phyloP scores from a whole-genome alignment of 495 filamentous ascomycete genomes.

The Astrocystis sublimbata region DNA sequence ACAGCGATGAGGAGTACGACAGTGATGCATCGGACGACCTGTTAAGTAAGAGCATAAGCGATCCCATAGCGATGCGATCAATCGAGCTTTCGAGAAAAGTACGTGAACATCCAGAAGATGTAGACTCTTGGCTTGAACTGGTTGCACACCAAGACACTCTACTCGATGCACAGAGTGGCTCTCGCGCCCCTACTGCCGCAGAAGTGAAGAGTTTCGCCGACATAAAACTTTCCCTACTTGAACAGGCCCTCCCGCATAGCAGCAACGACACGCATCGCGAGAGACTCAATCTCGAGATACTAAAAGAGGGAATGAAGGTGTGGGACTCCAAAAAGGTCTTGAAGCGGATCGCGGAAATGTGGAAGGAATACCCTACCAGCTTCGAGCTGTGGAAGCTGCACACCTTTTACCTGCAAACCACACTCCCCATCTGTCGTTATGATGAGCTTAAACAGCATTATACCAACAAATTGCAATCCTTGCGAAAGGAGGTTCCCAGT shows the following conservation, averaged over 20 bases:
- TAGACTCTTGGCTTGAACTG: conserved; percentile 72
- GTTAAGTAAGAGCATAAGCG: conserved; percentile 24
- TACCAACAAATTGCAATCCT: conserved; percentile 51
- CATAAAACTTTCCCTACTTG: conserved; percentile 78
- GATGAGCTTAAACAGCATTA: conserved; percentile 62
- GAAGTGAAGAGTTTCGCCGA: conserved; percentile 70
- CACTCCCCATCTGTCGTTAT: conserved; percentile 67
- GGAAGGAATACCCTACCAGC: conserved; percentile 58
- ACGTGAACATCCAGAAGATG: conserved; percentile 63
- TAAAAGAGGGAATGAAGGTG: conserved; percentile 68
- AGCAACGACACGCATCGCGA: conserved; percentile 46
- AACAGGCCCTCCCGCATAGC: conserved; percentile 68
- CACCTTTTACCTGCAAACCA: conserved; percentile 72
- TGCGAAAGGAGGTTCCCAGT: conserved; percentile 41
- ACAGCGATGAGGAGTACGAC: conserved; percentile 56
- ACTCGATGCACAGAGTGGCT: conserved; percentile 45
- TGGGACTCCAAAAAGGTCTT: conserved; percentile 68
- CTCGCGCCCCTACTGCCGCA: conserved; percentile 52
- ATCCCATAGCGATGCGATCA: conserved; percentile 50
- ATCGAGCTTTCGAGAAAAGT: conserved; percentile 60
- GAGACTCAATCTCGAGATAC: conserved; percentile 61
- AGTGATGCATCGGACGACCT: conserved; percentile 47
- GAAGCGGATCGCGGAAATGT: conserved; percentile 63
- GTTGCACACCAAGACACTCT: conserved; percentile 73
- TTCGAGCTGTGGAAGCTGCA: conserved; percentile 72